Percentiles rank a stretch among this genome's conserved stretches.
These are phyloP conservation scores for Prillingera fragicola DNA, from an alignment of 1,284 basidiomycete genomes.

Conservation along the genomic window DNA sequence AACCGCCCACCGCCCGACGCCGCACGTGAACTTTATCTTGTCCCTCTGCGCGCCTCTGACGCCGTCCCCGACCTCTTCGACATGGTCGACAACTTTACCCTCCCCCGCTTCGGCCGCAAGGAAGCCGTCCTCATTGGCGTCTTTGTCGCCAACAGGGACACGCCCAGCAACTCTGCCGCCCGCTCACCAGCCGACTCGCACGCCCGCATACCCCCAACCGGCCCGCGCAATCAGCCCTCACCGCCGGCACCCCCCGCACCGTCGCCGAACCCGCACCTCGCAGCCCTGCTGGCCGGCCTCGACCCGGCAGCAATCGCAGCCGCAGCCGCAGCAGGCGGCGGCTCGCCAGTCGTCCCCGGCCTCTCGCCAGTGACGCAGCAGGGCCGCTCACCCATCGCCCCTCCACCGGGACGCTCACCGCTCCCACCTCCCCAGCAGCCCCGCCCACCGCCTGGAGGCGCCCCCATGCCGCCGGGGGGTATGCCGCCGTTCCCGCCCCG, in stretches of 20 bases:
- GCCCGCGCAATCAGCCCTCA: constrained; percentile 11
- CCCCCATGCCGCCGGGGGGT: too few relatives aligned
- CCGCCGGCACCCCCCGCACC: constrained; percentile 15
- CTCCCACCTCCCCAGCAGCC: too few relatives aligned
- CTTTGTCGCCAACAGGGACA: constrained; percentile 69
- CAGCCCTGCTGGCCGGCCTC: constrained; percentile 39
- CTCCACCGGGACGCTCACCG: too few relatives aligned
- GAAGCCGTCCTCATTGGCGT: constrained; percentile 70
- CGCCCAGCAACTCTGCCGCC: background rate
- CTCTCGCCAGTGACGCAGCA: too few relatives aligned
- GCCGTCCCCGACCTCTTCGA: constrained; percentile 79
- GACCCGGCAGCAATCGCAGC: constrained; percentile 26
- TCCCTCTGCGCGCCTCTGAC: constrained; percentile 66
- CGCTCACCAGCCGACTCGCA: constrained; percentile 4
- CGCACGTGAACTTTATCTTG: constrained; percentile 80
- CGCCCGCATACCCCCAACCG: constrained; percentile 49
- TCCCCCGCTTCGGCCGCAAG: constrained; percentile 56
- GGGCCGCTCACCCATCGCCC: too few relatives aligned
- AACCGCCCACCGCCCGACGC: constrained; percentile 59
- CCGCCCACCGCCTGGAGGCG: too few relatives aligned
- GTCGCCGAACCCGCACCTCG: constrained; percentile 26
- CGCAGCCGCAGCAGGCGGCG: background rate
- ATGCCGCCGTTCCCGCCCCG: too few relatives aligned
- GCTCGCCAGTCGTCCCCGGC: too few relatives aligned
- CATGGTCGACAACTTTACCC: constrained; percentile 67